A percentile compares a stretch with the other conserved stretches of the same genome.
These are phyloP conservation scores for Diaporthe vaccinii DNA, from an alignment of 2,329 filamentous ascomycete genomes.

Conservation along the genomic window DNA sequence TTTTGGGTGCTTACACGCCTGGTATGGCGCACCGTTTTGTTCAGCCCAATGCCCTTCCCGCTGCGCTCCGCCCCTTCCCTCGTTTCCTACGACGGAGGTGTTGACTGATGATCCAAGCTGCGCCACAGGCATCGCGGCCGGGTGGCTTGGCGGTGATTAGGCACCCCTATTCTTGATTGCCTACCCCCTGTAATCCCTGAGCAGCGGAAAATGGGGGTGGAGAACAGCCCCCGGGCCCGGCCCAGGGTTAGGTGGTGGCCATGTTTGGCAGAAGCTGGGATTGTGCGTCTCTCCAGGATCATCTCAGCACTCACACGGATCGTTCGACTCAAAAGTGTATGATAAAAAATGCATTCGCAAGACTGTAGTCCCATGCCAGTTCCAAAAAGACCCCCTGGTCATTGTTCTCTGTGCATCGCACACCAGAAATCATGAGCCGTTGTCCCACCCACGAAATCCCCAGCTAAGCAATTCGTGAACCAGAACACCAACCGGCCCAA, in stretches of 20 bases:
- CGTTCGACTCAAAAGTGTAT: not conserved
- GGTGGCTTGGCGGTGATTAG: conserved; percentile 9
- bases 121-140: conserved; percentile 11
- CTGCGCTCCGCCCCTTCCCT: conserved; percentile 17
- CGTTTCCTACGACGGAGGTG: not conserved
- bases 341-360: not conserved
- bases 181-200: not conserved
- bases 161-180: not conserved
- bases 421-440: not conserved
- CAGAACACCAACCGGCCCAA: not conserved
- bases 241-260: not conserved
- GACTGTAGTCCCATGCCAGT: not conserved
- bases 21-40: not conserved
- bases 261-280: not conserved
- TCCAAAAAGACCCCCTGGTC: not conserved
- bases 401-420: not conserved
- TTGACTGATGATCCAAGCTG: conserved; percentile 5
- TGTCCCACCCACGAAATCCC: not conserved
- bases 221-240: not conserved
- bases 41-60: not conserved
- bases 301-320: not conserved
- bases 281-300: no score
- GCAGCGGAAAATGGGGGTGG: not conserved
- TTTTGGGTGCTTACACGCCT: conserved; percentile 4
- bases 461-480: not conserved